phyloP scores from a whole-genome alignment of 2,329 filamentous ascomycete species.

The Verticillium nonalfalfae region DNA sequence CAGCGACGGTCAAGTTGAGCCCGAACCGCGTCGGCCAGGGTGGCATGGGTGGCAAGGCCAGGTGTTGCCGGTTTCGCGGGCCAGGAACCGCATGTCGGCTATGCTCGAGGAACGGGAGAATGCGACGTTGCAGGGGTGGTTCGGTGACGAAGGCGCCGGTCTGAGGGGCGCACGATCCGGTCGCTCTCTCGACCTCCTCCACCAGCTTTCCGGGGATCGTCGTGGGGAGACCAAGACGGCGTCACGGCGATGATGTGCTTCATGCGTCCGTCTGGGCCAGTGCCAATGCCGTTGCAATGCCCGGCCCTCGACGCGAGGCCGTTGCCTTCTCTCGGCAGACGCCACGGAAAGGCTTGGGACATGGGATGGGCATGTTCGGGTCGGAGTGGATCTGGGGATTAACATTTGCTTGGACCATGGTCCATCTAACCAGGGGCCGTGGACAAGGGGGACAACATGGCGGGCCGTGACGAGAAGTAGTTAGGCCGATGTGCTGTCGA shows the following conservation, averaged over 20 bases:
- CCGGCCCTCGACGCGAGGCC: neutral
- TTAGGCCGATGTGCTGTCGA: neutral
- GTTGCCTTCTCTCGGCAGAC: neutral
- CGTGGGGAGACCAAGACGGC: neutral
- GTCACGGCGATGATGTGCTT: neutral
- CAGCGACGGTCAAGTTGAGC: neutral
- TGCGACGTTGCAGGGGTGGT: neutral
- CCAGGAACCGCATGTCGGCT: conserved; percentile 2
- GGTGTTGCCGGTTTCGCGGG: conserved; percentile 1
- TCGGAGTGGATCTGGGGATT: neutral
- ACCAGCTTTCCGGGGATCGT: neutral
- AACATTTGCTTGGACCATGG: neutral
- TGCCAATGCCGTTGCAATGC: neutral
- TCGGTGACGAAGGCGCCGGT: neutral
- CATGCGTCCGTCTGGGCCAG: neutral
- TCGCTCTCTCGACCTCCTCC: neutral
- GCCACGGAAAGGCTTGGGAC: neutral
- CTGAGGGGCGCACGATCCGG: neutral
- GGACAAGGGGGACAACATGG: neutral
- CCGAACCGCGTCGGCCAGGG: neutral
- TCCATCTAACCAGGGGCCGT: neutral
- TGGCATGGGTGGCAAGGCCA: neutral
- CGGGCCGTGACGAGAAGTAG: neutral
- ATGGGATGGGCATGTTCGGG: neutral
- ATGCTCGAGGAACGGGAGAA: neutral